These are phyloP conservation scores for Clathrus columnatus DNA, from an alignment of 768 basidiomycete species.

Conservation along the genomic window DNA sequence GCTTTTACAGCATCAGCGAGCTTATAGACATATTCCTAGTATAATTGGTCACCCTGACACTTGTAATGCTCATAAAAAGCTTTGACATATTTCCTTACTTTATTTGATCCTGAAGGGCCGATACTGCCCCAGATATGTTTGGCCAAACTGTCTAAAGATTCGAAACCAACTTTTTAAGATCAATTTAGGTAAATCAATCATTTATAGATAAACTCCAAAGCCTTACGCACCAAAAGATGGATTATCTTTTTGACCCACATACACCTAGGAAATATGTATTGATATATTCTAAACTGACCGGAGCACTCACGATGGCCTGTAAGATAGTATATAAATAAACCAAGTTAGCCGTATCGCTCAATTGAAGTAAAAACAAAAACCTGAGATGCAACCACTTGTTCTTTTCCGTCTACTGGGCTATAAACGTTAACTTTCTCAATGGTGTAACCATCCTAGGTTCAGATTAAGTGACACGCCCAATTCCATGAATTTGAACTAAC, in stretches of 20 bases:
- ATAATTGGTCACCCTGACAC: neutral
- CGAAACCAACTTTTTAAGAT: slow-evolving; percentile 58
- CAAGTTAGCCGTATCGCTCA: neutral
- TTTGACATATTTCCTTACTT: slow-evolving; percentile 35
- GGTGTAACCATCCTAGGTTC: slow-evolving; percentile 77
- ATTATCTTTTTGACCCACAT: slow-evolving; percentile 81
- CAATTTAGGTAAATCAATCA: neutral
- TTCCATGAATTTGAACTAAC: slow-evolving; percentile 24
- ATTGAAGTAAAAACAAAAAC: slow-evolving; percentile 23
- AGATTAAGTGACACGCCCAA: neutral
- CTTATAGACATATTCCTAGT: slow-evolving; percentile 78
- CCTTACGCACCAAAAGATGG: slow-evolving; percentile 69
- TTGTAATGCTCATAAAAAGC: neutral
- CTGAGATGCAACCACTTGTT: slow-evolving; percentile 44
- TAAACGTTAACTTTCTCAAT: slow-evolving; percentile 71
- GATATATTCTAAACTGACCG: neutral
- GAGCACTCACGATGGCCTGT: slow-evolving; percentile 44
- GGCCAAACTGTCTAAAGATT: slow-evolving; percentile 63
- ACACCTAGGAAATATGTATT: slow-evolving; percentile 41
- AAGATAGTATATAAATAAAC: neutral
- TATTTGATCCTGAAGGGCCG: slow-evolving; percentile 88
- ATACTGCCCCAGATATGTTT: slow-evolving; percentile 60
- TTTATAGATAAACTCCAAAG: neutral
- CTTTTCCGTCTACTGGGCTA: slow-evolving; percentile 42
- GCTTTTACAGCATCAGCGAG: slow-evolving; percentile 65